Evolutionary conservation across 768 basidiomycete species (phyloP), one percentile per base, ranked within the genome.

Genomic region (Hortiboletus campestris): DNA sequence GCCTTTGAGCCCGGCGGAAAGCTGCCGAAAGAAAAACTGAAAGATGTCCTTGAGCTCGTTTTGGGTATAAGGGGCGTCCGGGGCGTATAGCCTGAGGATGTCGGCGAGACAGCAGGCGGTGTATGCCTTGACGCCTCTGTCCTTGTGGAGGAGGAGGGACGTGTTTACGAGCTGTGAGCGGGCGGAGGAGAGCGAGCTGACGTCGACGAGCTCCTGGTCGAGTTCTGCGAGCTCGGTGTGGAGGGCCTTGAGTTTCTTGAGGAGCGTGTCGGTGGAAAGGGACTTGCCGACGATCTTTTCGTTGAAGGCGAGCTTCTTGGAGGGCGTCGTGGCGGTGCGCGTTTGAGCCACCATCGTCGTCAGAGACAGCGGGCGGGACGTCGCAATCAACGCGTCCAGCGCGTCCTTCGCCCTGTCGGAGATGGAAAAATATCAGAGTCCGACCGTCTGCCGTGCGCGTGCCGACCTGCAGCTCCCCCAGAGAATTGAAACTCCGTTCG

Each of bases 81-180:
- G 97, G 2, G 97, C 97, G 70, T 93, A 98, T 38, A 98, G 81
- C 41, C 94, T 76, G 56, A 99, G 84, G 51, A 98, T 80, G 70
- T 99, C 95, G 2, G 94, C 94, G 36, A 99, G 80, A 73, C 94
- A 98, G 72, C 93, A 96, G 0, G 94, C 94, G 5, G 89, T 84
- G 63, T 90, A 95, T 0, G 95, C 95, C 72, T 97, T 98, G 61
- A 99, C 94, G 25, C 94, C 94, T 41, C 89, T 81, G 71, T 99
- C 97, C 72, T 92, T 97, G 79, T 98, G 94, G 29, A 97, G 84
- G 28, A 98, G 80, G 34, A 98, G 83, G 4, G 86, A 82, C 1
- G 81, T 82, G 70, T 80, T 79, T 55, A 95, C 82, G 67, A 98
- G 84, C 64, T 97, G 93, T 48, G 87, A 83, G 56, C 86, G 84